phyloP scores from a whole-genome alignment of 192 early-diverging fungal genomes.

The Allomyces macrogynus region DNA sequence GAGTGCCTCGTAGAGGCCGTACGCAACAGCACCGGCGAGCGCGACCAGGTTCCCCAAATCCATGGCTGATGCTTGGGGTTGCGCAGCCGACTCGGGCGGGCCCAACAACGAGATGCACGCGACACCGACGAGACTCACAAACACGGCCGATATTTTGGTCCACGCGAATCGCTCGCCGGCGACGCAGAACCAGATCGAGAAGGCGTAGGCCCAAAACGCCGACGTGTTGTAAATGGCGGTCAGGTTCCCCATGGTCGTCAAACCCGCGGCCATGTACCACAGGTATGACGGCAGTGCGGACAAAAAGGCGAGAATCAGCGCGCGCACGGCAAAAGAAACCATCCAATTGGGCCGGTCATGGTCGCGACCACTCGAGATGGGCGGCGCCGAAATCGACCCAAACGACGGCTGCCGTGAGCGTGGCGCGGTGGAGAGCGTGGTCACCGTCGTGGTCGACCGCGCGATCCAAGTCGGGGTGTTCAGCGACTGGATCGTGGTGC shows the following conservation, averaged over 20 bases:
- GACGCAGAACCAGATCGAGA: constrained; percentile 36
- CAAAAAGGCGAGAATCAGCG: constrained; percentile 30
- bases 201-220: constrained; percentile 66
- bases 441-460: not conserved
- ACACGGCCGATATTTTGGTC: constrained; percentile 39
- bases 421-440: not conserved
- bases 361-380: constrained; percentile 6
- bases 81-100: not conserved
- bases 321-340: constrained; percentile 16
- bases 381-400: constrained; percentile 6
- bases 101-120: constrained; percentile 34
- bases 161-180: constrained; percentile 37
- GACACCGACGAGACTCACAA: constrained; percentile 47
- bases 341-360: constrained; percentile 11
- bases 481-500: no score
- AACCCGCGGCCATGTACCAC: constrained; percentile 56
- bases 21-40: constrained; percentile 35
- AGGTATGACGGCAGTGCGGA: constrained; percentile 32
- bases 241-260: constrained; percentile 53
- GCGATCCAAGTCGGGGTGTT: not conserved
- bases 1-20: constrained; percentile 61
- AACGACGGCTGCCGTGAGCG: not conserved
- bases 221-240: constrained; percentile 66
- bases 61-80: constrained; percentile 4
- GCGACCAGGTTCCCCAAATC: constrained; percentile 38